Conservation (phyloP, 2,329 filamentous ascomycete genomes). For the Penicillium expansum region DNA sequence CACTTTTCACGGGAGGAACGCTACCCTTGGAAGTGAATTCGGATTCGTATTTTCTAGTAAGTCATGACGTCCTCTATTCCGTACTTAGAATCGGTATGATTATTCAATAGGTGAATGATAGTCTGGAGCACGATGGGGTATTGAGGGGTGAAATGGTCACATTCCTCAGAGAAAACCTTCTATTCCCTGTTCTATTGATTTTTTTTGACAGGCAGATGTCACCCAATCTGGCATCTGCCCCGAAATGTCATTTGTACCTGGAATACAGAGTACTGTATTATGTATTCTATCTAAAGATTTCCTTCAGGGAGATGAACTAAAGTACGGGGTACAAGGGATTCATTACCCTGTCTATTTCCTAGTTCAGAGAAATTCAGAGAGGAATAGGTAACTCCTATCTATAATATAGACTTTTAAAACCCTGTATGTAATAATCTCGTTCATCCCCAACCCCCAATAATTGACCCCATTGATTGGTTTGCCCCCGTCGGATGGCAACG, state of each 20-base stretch:
- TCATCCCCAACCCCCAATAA: neutral
- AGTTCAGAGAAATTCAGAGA: neutral
- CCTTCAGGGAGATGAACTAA: neutral
- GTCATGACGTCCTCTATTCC: constrained; percentile 17
- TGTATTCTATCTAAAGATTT: neutral
- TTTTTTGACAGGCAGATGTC: constrained; percentile 1
- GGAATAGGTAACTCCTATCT: neutral
- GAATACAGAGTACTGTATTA: neutral
- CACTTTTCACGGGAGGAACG: neutral
- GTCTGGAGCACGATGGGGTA: neutral
- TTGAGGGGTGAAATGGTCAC: no score
- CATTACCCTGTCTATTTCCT: neutral
- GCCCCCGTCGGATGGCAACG: neutral
- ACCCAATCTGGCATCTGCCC: constrained; percentile 1
- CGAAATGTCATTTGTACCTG: neutral
- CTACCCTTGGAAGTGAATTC: neutral
- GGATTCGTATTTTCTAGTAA: constrained; percentile 12
- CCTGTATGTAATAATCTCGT: neutral
- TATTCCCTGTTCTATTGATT: neutral
- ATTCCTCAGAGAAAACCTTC: neutral
- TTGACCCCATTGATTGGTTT: neutral
- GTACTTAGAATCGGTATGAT: neutral
- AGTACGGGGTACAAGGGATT: neutral
- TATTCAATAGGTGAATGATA: no score
- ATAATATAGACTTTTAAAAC: neutral